A percentile compares a stretch with the other conserved stretches of the same genome.
Evolutionary conservation across 2,329 filamentous ascomycete species (phyloP).

Genomic region (Proliferodiscus dingleyae): DNA sequence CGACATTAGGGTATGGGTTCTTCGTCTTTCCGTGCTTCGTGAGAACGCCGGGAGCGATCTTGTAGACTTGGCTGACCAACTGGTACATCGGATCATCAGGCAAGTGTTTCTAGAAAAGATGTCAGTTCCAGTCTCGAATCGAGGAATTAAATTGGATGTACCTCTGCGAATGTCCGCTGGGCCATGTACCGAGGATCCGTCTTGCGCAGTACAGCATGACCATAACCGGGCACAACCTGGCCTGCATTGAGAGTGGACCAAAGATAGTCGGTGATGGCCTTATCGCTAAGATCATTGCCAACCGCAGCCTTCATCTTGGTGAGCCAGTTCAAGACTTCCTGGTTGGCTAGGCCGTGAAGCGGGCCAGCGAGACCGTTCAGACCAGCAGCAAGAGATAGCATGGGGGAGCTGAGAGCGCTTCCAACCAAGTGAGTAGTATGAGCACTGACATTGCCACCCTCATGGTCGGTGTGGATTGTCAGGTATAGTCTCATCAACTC

Average conservation of each 20-base stretch:
- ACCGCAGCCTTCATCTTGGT: conserved; percentile 96
- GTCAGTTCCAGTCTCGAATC: neutral
- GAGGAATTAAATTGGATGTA: conserved; percentile 6
- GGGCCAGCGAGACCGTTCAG: conserved; percentile 97
- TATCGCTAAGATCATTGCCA: conserved; percentile 91
- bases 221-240: conserved; percentile 96
- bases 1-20: conserved; percentile 98
- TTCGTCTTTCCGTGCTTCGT: conserved; percentile 99
- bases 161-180: conserved; percentile 84
- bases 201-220: conserved; percentile 98
- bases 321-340: conserved; percentile 99
- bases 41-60: conserved; percentile 95
- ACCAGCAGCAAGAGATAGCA: conserved; percentile 93
- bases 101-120: conserved; percentile 60
- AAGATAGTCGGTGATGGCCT: conserved; percentile 97
- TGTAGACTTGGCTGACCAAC: conserved; percentile 99
- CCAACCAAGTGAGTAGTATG: conserved; percentile 99
- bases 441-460: conserved; percentile 97
- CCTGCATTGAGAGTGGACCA: conserved; percentile 95
- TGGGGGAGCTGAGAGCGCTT: conserved; percentile 91
- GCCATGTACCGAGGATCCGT: conserved; percentile 98
- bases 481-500: conserved; percentile 99
- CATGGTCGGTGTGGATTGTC: conserved; percentile 99
- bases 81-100: conserved; percentile 99
- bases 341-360: conserved; percentile 98